These are phyloP conservation scores for Orobanche coerulescens DNA, from an alignment of 257 asterid species.

Conservation along the genomic window DNA sequence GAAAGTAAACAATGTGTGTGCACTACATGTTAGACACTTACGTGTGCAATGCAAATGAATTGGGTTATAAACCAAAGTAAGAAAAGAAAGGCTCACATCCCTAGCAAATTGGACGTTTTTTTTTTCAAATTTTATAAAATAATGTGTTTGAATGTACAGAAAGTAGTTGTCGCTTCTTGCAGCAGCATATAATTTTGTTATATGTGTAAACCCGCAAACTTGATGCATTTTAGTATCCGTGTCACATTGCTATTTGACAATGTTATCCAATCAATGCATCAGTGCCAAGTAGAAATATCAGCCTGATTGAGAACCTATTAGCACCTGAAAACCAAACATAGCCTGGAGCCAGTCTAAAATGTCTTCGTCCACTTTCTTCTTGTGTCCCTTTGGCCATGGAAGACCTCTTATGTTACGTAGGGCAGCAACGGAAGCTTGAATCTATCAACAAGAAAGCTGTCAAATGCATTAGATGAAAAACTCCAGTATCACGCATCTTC, in stretches of 20 bases:
- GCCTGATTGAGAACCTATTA: slow-evolving; percentile 5
- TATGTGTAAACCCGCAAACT: background rate
- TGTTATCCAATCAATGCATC: background rate
- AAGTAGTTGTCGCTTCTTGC: background rate
- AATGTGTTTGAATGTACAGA: background rate
- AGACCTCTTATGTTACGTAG: slow-evolving; percentile 91
- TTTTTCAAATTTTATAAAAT: background rate
- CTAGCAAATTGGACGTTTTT: too few species aligned
- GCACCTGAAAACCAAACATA: slow-evolving; percentile 98
- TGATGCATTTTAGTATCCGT: background rate
- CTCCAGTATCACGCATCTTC: background rate
- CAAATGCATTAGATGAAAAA: slow-evolving; percentile 7
- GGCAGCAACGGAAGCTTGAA: slow-evolving; percentile 89
- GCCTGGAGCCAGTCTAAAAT: slow-evolving; percentile 90
- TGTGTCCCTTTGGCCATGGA: slow-evolving; percentile 85
- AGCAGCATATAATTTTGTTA: background rate
- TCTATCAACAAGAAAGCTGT: slow-evolving; percentile 35
- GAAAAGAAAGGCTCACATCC: background rate
- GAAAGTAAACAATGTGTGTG: too few species aligned
- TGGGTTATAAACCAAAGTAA: background rate
- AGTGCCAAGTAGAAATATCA: background rate
- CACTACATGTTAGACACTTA: background rate
- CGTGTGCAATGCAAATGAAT: background rate
- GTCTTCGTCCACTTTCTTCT: slow-evolving; percentile 77
- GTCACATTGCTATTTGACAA: background rate